Conservation (phyloP, 345 rosid species). For the Gossypium raimondii region DNA sequence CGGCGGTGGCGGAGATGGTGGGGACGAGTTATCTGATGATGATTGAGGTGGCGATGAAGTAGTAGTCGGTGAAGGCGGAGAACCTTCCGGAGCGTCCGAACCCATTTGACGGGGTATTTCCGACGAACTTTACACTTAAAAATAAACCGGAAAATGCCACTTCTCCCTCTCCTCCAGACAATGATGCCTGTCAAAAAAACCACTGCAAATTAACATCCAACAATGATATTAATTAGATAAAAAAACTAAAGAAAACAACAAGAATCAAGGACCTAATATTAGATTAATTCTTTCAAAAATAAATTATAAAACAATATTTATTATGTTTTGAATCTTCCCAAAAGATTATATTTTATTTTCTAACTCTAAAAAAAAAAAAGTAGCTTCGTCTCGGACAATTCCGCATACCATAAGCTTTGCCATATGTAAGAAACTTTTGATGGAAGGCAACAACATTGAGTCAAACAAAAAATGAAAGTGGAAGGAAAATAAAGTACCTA, state of each 20-base stretch:
- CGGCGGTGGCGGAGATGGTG: constrained; percentile 28
- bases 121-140: not conserved
- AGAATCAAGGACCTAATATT: not conserved
- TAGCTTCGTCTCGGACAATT: no score
- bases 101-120: constrained; percentile 22
- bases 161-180: constrained; percentile 19
- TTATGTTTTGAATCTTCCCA: no score
- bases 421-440: not conserved
- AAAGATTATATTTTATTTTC: no score
- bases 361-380: no score
- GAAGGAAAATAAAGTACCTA: constrained; percentile 22
- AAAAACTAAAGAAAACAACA: not conserved
- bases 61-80: not conserved
- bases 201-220: not conserved
- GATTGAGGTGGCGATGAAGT: not conserved
- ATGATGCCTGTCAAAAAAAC: constrained; percentile 3
- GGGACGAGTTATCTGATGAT: not conserved
- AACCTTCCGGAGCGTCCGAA: constrained; percentile 5
- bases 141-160: constrained; percentile 21
- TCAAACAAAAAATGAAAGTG: not conserved
- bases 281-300: no score
- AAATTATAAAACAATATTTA: no score
- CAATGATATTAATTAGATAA: not conserved
- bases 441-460: not conserved
- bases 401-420: not conserved